A percentile compares a stretch with the other conserved stretches of the same genome.
phyloP scores from a whole-genome alignment of 345 rosid genomes.

The Eucalyptus pauciflora region DNA sequence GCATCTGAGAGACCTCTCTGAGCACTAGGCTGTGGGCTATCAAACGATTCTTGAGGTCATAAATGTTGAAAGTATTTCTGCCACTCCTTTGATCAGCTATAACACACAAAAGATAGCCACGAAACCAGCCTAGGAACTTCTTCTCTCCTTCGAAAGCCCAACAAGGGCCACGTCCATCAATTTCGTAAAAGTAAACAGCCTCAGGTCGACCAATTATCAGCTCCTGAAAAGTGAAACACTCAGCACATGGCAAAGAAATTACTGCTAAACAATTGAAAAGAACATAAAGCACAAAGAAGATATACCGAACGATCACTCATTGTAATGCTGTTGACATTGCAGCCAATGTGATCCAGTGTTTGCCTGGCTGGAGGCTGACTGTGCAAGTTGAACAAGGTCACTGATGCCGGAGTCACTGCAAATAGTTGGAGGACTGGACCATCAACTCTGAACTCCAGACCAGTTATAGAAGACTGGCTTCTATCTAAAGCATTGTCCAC shows the following conservation, averaged over 20 bases:
- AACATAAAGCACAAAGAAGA: background rate
- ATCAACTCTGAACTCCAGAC: constrained; percentile 83
- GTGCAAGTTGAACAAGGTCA: constrained; percentile 66
- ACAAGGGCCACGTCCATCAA: constrained; percentile 99
- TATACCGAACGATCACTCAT: constrained; percentile 93
- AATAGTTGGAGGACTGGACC: constrained; percentile 84
- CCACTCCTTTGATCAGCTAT: constrained; percentile 80
- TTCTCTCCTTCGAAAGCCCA: constrained; percentile 99
- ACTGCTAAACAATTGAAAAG: background rate
- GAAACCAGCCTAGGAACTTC: constrained; percentile 87
- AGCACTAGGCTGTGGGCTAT: constrained; percentile 82
- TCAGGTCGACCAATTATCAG: constrained; percentile 87
- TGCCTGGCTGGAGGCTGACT: constrained; percentile 64
- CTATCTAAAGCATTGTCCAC: constrained; percentile 33
- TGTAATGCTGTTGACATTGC: constrained; percentile 50
- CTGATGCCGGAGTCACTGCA: constrained; percentile 71
- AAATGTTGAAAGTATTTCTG: constrained; percentile 62
- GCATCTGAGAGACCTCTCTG: constrained; percentile 88
- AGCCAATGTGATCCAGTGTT: constrained; percentile 80
- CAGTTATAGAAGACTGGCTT: constrained; percentile 39
- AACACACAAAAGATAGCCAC: constrained; percentile 88
- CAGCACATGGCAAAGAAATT: background rate
- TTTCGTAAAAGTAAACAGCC: constrained; percentile 92
- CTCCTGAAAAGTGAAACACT: constrained; percentile 37
- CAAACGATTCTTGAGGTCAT: constrained; percentile 84